A percentile compares a stretch with the other conserved stretches of the same genome.
Evolutionary conservation across 495 filamentous ascomycete genomes (phyloP).

Genomic region (Cairneyella variabilis): DNA sequence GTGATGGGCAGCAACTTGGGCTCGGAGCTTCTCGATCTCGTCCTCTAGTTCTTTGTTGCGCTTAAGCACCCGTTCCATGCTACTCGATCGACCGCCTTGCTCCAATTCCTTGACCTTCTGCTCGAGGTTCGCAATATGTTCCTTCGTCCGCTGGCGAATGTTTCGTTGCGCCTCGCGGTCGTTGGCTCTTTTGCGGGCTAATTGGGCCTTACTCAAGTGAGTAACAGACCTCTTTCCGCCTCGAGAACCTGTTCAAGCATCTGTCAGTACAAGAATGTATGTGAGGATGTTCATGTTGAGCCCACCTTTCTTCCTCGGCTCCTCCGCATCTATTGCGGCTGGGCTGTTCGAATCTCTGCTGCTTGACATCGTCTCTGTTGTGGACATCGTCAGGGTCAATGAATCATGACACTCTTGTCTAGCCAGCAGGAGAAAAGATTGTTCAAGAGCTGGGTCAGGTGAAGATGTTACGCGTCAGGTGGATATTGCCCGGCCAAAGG

Average conservation of each 20-base stretch:
- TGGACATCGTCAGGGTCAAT: conserved; percentile 6
- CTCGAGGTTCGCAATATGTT: conserved; percentile 77
- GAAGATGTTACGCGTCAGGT: neutral
- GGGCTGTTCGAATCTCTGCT: conserved; percentile 19
- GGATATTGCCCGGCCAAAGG: conserved; percentile 1
- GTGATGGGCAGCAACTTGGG: conserved; percentile 31
- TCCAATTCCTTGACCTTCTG: conserved; percentile 60
- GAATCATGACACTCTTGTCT: neutral
- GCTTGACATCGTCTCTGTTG: conserved; percentile 13
- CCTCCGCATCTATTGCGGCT: conserved; percentile 13
- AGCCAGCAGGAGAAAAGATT: neutral
- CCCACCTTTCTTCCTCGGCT: conserved; percentile 26
- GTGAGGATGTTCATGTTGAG: neutral
- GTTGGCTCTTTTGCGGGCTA: conserved; percentile 80
- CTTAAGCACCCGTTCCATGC: conserved; percentile 45
- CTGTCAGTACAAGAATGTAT: conserved; percentile 1
- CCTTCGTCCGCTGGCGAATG: conserved; percentile 78
- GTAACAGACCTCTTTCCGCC: conserved; percentile 62
- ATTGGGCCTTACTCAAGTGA: conserved; percentile 67
- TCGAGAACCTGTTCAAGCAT: conserved; percentile 39
- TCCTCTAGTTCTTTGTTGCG: conserved; percentile 51
- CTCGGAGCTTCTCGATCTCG: conserved; percentile 43
- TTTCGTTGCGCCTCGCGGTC: conserved; percentile 87
- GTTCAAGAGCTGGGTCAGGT: neutral
- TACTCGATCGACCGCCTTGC: conserved; percentile 31